Evolutionary conservation across 176 grass and related monocot species (phyloP), one percentile per base, ranked within the genome.

Genomic region (Calamus simplicifolius): DNA sequence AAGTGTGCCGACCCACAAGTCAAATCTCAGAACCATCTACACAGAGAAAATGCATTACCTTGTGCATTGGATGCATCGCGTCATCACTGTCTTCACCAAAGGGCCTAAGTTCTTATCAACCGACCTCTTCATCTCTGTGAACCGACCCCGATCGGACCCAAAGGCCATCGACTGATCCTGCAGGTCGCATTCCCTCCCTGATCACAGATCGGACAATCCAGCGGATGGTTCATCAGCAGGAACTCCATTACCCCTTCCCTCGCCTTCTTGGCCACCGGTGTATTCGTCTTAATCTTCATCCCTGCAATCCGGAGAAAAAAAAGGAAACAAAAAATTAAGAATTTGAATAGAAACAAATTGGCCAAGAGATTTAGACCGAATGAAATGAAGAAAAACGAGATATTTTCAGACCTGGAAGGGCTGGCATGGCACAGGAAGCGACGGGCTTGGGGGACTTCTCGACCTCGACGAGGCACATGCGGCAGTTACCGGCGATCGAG

Each of bases 171-270:
- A 98, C 56, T 98, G 88, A 60, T 98, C 94, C 76, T 98, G 94
- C 50, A 98, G 80, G 6, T 98, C 94, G 1, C 94, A 98, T 59
- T 98, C 94, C 94, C 88, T 56, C 94, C 94, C 76, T 98, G 94
- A 26, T 98, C 94, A 0, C 94, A 98, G 67, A 98, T 98, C 57
- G 94, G 94, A 73, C 94, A 98, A 54, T 98, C 94, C 15, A 98
- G 63, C 0, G 94, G 94, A 48, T 98, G 94, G 61, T 98, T 98
- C 94, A 98, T 98, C 56, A 98, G 61, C 75, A 98, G 48, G 69
- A 98, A 98, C 79, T 98, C 94, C 94, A 98, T 98, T 66, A 98
- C 94, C 48, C 94, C 94, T 62, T 98, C 94, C 71, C 94, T 98
- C 4, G 94, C 94, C 68, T 98, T 98, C 84, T 89, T 98, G 3